Percentiles rank a stretch among this genome's conserved stretches.
phyloP scores from a whole-genome alignment of 164 flowering plant genomes.

The Nymphaea thermarum region DNA sequence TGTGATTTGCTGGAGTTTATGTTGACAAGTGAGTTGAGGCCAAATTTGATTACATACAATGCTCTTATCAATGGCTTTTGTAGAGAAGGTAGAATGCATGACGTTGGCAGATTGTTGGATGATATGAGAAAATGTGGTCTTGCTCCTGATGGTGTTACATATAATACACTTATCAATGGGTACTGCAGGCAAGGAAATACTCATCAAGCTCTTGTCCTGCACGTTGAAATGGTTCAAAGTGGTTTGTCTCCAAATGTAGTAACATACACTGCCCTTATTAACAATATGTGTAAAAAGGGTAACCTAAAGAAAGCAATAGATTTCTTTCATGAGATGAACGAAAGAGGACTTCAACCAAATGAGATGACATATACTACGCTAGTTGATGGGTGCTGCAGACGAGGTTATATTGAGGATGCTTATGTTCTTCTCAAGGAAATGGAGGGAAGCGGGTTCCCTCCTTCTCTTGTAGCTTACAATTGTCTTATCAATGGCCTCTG shows the following conservation, averaged over 20 bases:
- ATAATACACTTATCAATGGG: conserved; percentile 72
- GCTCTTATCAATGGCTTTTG: conserved; percentile 68
- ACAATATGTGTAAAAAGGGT: conserved; percentile 63
- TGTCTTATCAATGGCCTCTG: conserved; percentile 69
- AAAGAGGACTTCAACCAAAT: conserved; percentile 57
- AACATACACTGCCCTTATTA: conserved; percentile 76
- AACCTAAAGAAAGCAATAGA: conserved; percentile 64
- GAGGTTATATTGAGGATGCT: conserved; percentile 57
- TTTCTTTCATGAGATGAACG: conserved; percentile 54
- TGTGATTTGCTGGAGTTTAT: conserved; percentile 25
- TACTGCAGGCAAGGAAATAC: conserved; percentile 65
- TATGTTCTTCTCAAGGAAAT: conserved; percentile 40
- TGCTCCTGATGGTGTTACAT: conserved; percentile 68
- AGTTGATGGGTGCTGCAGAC: conserved; percentile 70
- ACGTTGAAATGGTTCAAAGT: conserved; percentile 57
- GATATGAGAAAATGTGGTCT: conserved; percentile 57
- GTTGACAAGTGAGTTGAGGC: conserved; percentile 35
- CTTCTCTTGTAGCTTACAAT: conserved; percentile 65
- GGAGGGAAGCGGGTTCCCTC: conserved; percentile 41
- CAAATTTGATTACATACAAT: conserved; percentile 72
- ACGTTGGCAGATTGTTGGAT: conserved; percentile 32
- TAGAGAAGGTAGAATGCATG: conserved; percentile 52
- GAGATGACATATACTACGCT: conserved; percentile 67
- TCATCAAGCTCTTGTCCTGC: conserved; percentile 65
- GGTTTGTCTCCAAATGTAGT: conserved; percentile 70